Evolutionary conservation across 768 basidiomycete genomes (phyloP), one percentile per base, ranked within the genome.

Genomic region (Nidula microcarpa): DNA sequence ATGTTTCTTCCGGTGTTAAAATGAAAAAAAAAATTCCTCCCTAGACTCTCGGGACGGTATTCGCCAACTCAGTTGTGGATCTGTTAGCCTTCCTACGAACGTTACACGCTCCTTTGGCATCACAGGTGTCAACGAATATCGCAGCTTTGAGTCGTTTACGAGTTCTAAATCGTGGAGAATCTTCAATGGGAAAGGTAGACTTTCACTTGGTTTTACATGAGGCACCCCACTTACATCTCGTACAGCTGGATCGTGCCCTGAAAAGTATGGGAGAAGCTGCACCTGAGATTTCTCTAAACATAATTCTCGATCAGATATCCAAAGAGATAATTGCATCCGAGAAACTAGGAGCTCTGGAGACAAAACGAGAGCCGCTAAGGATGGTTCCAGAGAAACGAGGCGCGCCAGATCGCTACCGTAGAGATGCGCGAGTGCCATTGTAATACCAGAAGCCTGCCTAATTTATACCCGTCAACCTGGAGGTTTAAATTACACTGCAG

Each of bases 281-380:
- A 2, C 65, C 72, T 1, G 79, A 80, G 30, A 65, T 75, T 1
- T 58, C 75, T 6, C 60, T 76, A 33, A 78, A 76, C 4, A 60
- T 62, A n/a, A 65, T 87, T 50, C 65, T 87, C 4, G 75, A 77
- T 36, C 85, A 88, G 57, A 73, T 75, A n/a, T 73, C 70, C 43
- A 83, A 82, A 49, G 87, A 89, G 53, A 69, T 89, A 4, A 67
- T 82, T 6, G 86, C 87, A 1, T 80, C 84, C 46, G 88, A 91
- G 65, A 89, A 87, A 64, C 66, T 91, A 49, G 76, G 82, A 47
- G 70, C 77, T 9, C 60, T 80, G 33, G 83, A 85, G 53, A 55
- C 60, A 18, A 72, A 62, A 53, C 63, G 63, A 32, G 65, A 73
- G 39, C 57, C 64, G 44, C 14, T 36, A 35, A 46, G 44, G n/a